Base-by-base conservation (phyloP, 2,329 filamentous ascomycete species). In the Cladosporium oxysporum region DNA sequence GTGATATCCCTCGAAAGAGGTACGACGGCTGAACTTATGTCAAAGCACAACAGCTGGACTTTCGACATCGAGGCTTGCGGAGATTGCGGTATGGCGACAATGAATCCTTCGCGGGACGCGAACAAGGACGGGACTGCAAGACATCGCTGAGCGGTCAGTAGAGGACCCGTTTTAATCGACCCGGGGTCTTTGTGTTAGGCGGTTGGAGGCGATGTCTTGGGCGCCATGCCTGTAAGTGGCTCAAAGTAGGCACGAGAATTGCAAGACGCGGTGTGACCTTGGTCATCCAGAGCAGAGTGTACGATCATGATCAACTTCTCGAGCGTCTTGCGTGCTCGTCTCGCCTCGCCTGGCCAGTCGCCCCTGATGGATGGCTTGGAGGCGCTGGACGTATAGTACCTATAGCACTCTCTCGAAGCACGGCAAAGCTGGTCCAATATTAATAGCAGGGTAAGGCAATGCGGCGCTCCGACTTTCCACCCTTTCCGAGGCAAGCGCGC, bases 401-500 rank as follows among this genome's bases (percentile, higher is more conserved):
- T 10, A 31, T 31, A 33, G 31, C 26, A 21, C 18, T 21, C 12
- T 18, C 14, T 1, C 2, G 8, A n/a, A 1, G 14, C 18, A 29
- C 52, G 7, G 16, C 28, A 31, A 33, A 55, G 10, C 52, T 18
- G 28, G 26, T 7, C n/a, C 26, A 55, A 55, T 33, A 55, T 55
- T 33, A 55, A 23, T 21, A 33, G 29, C 29, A 55, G 52, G 52
- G 23, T 3, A 28, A 52, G 37, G 37, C 37, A 44, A 44, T 44
- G 12, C 49, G 49, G 16, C 49, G 7, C 50, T 31, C 50, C 50
- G 52, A 55, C 31, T 55, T 55, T 33, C 52, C 28, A 55, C 52
- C 50, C 10, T 16, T 37, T 33, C 52, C 57, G 57, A 59, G 57
- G 23, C 35, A 59, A 59, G 57, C 35, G 57, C 57, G 52, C 12